Percentiles rank a stretch among this genome's conserved stretches.
Conservation (phyloP, 2,329 filamentous ascomycete species). For the Mycosphaerella arachidis region DNA sequence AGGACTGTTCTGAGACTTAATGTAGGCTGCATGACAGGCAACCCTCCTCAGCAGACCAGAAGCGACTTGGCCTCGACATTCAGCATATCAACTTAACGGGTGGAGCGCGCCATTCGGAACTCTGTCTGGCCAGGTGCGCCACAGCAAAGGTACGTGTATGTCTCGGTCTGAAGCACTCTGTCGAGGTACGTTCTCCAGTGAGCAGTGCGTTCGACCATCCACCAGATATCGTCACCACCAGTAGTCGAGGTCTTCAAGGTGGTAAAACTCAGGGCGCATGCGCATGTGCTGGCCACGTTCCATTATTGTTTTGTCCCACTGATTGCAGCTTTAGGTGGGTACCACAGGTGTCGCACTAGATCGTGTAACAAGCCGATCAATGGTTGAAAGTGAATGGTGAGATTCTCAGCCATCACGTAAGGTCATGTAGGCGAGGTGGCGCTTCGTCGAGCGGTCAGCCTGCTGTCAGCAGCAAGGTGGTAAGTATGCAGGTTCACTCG, state of each 20-base stretch:
- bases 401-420: slow-evolving; percentile 3
- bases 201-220: neutral
- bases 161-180: neutral
- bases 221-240: neutral
- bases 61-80: neutral
- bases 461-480: slow-evolving; percentile 1
- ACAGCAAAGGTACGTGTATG: neutral
- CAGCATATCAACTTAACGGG: neutral
- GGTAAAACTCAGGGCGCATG: neutral
- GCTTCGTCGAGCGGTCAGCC: neutral
- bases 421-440: slow-evolving; percentile 1
- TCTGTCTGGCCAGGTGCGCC: neutral
- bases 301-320: neutral
- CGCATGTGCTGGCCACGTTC: neutral
- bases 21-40: neutral
- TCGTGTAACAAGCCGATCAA: neutral
- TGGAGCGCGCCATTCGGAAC: neutral
- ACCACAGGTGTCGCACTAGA: neutral
- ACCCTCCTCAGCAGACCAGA: neutral
- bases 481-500: slow-evolving; percentile 1
- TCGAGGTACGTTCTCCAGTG: neutral
- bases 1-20: neutral
- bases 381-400: slow-evolving; percentile 1
- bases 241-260: neutral
- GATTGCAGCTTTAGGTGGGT: neutral